Evolutionary conservation across 495 filamentous ascomycete species (phyloP).

Genomic region (Annulohypoxylon nitens): DNA sequence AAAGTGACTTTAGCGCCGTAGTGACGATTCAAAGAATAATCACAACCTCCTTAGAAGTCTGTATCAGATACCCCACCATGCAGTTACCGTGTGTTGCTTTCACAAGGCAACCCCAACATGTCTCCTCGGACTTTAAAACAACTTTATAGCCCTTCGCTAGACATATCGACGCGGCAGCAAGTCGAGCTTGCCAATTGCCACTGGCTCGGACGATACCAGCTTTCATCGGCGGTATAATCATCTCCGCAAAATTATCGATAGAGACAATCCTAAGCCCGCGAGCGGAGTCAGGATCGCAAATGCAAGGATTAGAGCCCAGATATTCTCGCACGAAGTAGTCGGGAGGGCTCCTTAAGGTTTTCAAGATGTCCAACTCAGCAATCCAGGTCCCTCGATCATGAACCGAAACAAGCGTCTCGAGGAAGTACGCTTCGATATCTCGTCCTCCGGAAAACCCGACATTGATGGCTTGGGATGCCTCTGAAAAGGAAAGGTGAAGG

Average conservation of each 20-base stretch:
- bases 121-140: neutral
- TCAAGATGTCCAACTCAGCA: slow-evolving; percentile 2
- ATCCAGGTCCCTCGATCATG: slow-evolving; percentile 5
- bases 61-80: no score
- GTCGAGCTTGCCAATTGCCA: slow-evolving; percentile 14
- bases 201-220: slow-evolving; percentile 9
- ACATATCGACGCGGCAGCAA: slow-evolving; percentile 4
- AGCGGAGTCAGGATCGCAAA: neutral
- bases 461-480: neutral
- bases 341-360: no score
- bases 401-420: slow-evolving; percentile 1
- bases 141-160: neutral
- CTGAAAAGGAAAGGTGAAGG: slow-evolving; percentile 5
- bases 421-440: slow-evolving; percentile 7
- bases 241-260: slow-evolving; percentile 18
- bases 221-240: neutral
- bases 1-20: no score
- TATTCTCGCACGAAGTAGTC: no score
- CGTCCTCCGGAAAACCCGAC: neutral
- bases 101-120: no score
- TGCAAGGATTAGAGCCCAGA: no score
- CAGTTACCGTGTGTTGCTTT: no score
- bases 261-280: slow-evolving; percentile 4
- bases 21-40: no score
- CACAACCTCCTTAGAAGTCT: no score